A percentile compares a stretch with the other conserved stretches of the same genome.
These are phyloP conservation scores for Akanthomyces lecanii DNA, from an alignment of 2,329 filamentous ascomycete genomes.

Conservation along the genomic window DNA sequence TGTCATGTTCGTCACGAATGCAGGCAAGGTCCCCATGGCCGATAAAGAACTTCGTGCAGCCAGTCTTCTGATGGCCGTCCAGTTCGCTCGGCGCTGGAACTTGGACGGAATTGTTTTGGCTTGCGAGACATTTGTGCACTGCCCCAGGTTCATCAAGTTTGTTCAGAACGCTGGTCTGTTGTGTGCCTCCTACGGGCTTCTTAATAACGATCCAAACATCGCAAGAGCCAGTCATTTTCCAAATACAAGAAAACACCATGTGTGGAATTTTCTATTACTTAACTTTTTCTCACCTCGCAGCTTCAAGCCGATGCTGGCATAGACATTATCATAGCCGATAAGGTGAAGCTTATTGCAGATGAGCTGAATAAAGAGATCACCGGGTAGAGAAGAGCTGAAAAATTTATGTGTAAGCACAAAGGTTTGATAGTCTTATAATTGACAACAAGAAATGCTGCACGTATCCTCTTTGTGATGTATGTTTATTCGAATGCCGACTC, in stretches of 20 bases:
- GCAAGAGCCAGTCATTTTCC: conserved; percentile 11
- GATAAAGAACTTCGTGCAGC: conserved; percentile 32
- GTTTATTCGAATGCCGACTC: no score
- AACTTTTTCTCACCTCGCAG: not conserved
- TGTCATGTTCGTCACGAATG: conserved; percentile 31
- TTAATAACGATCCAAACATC: conserved; percentile 25
- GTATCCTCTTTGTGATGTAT: no score
- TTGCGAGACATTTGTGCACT: conserved; percentile 32
- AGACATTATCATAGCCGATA: conserved; percentile 19
- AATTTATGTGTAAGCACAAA: no score
- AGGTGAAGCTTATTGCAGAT: conserved; percentile 17
- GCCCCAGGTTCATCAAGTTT: conserved; percentile 31
- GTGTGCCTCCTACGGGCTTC: conserved; percentile 31
- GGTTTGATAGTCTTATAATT: no score
- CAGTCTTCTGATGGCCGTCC: conserved; percentile 33
- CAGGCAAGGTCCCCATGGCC: conserved; percentile 24
- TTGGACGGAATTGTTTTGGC: conserved; percentile 35
- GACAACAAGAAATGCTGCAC: no score
- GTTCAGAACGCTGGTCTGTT: conserved; percentile 30
- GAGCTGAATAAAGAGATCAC: not conserved
- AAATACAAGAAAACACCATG: no score
- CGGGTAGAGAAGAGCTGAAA: not conserved
- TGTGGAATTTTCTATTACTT: no score
- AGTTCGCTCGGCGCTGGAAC: conserved; percentile 34
- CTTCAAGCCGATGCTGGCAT: conserved; percentile 18